These are phyloP conservation scores for Penicillium rolfsii DNA, from an alignment of 2,329 filamentous ascomycete species.

Conservation along the genomic window DNA sequence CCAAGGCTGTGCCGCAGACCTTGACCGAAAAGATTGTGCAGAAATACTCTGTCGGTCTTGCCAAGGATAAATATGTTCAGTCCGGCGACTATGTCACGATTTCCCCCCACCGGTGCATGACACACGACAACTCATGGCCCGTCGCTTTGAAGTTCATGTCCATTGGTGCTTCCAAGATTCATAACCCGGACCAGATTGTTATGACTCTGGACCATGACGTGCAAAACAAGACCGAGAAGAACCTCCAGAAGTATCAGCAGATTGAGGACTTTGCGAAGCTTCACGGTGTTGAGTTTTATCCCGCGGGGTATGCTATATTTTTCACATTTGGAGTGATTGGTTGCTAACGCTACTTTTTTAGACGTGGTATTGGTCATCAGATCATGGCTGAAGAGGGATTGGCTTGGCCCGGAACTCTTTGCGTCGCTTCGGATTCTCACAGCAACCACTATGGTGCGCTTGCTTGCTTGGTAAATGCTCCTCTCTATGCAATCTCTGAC, in stretches of 20 bases:
- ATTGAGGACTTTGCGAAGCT: slow-evolving; percentile 81
- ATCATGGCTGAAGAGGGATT: slow-evolving; percentile 73
- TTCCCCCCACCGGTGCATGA: slow-evolving; percentile 74
- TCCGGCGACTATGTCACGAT: slow-evolving; percentile 84
- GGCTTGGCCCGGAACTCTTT: slow-evolving; percentile 82
- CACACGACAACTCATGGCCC: slow-evolving; percentile 82
- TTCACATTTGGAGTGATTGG: not conserved
- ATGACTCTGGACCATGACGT: slow-evolving; percentile 88
- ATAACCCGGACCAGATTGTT: slow-evolving; percentile 73
- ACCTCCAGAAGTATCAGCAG: slow-evolving; percentile 78
- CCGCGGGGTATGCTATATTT: slow-evolving; percentile 54
- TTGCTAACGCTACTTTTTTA: not conserved
- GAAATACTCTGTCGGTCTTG: slow-evolving; percentile 73
- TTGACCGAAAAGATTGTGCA: slow-evolving; percentile 94
- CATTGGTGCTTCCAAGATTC: slow-evolving; percentile 75
- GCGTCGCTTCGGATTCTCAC: slow-evolving; percentile 73
- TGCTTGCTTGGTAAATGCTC: slow-evolving; percentile 56
- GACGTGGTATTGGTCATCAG: slow-evolving; percentile 85
- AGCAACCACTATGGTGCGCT: slow-evolving; percentile 84
- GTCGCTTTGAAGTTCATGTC: slow-evolving; percentile 79
- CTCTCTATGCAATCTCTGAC: not conserved
- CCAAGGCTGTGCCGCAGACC: slow-evolving; percentile 65
- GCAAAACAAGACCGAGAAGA: slow-evolving; percentile 76
- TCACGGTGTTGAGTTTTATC: slow-evolving; percentile 78
- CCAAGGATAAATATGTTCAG: slow-evolving; percentile 73